Conservation (phyloP, 192 early-diverging fungal species). For the Mortierella alpina region DNA sequence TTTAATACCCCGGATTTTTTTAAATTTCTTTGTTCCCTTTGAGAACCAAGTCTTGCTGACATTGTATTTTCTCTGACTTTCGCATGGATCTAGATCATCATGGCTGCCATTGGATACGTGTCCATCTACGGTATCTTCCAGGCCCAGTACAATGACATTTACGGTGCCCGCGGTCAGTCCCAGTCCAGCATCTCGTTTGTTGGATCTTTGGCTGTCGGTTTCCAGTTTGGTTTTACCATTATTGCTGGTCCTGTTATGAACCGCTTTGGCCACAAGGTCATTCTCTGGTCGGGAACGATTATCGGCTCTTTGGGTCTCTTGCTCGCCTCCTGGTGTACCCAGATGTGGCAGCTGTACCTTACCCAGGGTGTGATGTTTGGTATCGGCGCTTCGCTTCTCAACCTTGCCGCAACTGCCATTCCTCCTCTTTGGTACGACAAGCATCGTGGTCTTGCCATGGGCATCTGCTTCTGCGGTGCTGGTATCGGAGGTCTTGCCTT, state of each 20-base stretch:
- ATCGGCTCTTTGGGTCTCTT: constrained; percentile 33
- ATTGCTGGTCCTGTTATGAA: constrained; percentile 44
- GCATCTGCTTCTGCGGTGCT: constrained; percentile 50
- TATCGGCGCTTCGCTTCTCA: constrained; percentile 53
- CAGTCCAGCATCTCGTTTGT: constrained; percentile 34
- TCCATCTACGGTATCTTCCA: constrained; percentile 51
- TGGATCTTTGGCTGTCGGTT: constrained; percentile 35
- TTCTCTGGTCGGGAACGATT: constrained; percentile 35
- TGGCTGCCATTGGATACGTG: constrained; percentile 44
- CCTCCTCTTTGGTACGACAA: constrained; percentile 53
- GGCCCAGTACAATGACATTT: constrained; percentile 37
- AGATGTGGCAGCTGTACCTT: constrained; percentile 46
- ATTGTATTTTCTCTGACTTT: too few species aligned
- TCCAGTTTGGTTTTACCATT: constrained; percentile 49
- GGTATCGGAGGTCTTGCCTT: constrained; percentile 51
- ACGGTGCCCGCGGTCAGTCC: constrained; percentile 23
- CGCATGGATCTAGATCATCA: constrained; percentile 13
- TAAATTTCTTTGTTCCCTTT: not conserved
- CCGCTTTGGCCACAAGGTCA: constrained; percentile 37
- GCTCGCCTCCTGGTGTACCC: constrained; percentile 37
- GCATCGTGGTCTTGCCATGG: constrained; percentile 54
- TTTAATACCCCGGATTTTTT: not conserved
- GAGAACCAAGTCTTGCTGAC: not conserved
- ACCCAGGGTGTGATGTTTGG: constrained; percentile 57
- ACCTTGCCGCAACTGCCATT: constrained; percentile 45